A percentile compares a stretch with the other conserved stretches of the same genome.
phyloP scores from a whole-genome alignment of 768 basidiomycete species.

The Lactarius tabidus region DNA sequence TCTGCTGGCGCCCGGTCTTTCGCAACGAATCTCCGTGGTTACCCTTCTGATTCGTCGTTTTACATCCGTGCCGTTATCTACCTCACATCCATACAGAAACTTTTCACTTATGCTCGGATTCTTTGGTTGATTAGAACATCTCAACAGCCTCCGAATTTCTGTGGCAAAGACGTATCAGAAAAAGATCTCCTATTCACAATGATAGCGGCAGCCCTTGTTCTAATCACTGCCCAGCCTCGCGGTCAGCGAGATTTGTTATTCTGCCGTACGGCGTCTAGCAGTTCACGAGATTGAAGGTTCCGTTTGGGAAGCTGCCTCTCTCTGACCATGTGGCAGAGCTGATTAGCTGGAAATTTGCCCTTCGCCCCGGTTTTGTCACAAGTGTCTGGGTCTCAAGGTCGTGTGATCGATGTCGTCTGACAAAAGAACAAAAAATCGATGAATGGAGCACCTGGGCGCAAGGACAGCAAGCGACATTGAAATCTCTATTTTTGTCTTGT shows the following conservation, averaged over 20 bases:
- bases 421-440: neutral
- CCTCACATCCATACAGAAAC: neutral
- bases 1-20: neutral
- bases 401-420: slow-evolving; percentile 7
- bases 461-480: neutral
- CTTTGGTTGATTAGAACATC: neutral
- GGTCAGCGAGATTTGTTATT: slow-evolving; percentile 11
- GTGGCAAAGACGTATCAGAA: neutral
- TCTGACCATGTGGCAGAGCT: neutral
- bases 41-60: neutral
- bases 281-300: neutral
- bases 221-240: neutral
- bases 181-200: neutral
- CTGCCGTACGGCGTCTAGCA: slow-evolving; percentile 1
- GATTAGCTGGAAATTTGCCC: slow-evolving; percentile 1
- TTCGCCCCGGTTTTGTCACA: neutral
- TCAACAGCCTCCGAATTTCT: neutral
- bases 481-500: neutral
- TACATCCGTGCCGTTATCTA: slow-evolving; percentile 1
- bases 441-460: neutral
- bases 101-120: neutral
- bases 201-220: neutral
- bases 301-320: neutral
- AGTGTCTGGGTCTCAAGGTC: neutral
- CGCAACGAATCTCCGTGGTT: slow-evolving; percentile 5